Evolutionary conservation across 192 early-diverging fungal genomes (phyloP), one percentile per base, ranked within the genome.

Genomic region (Backusella psychrophila): DNA sequence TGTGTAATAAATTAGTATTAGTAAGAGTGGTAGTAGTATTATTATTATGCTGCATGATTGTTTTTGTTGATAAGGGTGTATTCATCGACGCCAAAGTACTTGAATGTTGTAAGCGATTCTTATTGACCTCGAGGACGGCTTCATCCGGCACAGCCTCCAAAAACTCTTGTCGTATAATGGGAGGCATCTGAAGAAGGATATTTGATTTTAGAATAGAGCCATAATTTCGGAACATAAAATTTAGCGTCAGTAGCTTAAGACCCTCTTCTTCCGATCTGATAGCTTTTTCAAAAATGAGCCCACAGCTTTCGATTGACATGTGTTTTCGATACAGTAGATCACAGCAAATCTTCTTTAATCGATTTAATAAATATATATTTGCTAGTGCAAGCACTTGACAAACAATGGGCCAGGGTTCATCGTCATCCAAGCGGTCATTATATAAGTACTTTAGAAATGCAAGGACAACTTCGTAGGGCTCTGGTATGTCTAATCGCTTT

Each of bases 401-500:
- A 0, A 90, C 66, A 19, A 84, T 73, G 26, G 83, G 73, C 36
- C 80, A 83, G 12, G 78, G 63, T 38, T 84, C 77, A 42, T 81
- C 79, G 1, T 76, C 59, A 52, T 84, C 79, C 5, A 91, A 49
- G 12, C 74, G 71, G 63, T 91, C 90, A 41, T 83, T 90, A 77
- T 91, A 91, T 26, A 91, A 75, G 59, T 87, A 91, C 21, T 72
- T 80, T 6, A 91, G 74, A 65, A 91, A 91, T 0, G 82, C 90
- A 33, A 76, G 69, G 0, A 90, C 84, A 1, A 88, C 83, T 7
- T 75, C 69, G 69, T 85, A 80, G 1, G 88, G 84, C 66, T 91
- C 90, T 11, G 90, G 83, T 9, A 91, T 80, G 14, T 78, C 75
- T 79, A 91, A 84, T 1, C 81, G 74, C 29, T 78, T 80, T 38